These are phyloP conservation scores for Saccharomycopsis guyanensis DNA, from an alignment of 805 yeast genomes.

Conservation along the genomic window DNA sequence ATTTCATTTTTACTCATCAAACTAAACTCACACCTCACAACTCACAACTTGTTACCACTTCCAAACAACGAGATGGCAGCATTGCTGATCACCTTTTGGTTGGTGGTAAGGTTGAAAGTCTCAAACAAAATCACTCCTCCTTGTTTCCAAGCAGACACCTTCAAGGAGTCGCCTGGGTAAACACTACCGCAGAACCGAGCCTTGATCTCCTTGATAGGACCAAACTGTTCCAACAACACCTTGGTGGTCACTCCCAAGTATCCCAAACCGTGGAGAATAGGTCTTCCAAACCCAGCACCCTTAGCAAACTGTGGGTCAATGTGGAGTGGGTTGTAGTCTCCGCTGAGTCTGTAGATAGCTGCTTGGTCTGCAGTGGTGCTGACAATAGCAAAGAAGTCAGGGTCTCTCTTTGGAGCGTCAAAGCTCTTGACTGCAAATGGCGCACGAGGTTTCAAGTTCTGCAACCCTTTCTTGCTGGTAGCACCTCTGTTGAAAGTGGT, in stretches of 20 bases:
- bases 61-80: conserved; percentile 66
- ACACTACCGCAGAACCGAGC: conserved; percentile 87
- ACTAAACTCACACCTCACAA: too few relatives aligned
- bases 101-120: conserved; percentile 72
- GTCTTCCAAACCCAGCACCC: conserved; percentile 75
- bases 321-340: conserved; percentile 93
- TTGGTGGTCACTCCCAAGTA: conserved; percentile 78
- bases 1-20: too few relatives aligned
- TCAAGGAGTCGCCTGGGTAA: conserved; percentile 88
- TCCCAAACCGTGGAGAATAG: conserved; percentile 91
- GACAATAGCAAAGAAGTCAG: conserved; percentile 58
- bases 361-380: conserved; percentile 69
- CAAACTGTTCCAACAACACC: conserved; percentile 69
- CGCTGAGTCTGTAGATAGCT: conserved; percentile 82
- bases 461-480: conserved; percentile 43
- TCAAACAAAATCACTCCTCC: conserved; percentile 67
- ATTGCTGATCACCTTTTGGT: conserved; percentile 69
- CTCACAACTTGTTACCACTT: conserved; percentile 2
- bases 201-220: conserved; percentile 76
- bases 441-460: conserved; percentile 39
- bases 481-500: conserved; percentile 77
- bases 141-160: conserved; percentile 77
- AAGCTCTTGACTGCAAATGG: conserved; percentile 44
- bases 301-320: conserved; percentile 88
- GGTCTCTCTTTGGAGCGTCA: conserved; percentile 49